Conservation (phyloP, 192 early-diverging fungal species). For the Coemansia sp. region DNA sequence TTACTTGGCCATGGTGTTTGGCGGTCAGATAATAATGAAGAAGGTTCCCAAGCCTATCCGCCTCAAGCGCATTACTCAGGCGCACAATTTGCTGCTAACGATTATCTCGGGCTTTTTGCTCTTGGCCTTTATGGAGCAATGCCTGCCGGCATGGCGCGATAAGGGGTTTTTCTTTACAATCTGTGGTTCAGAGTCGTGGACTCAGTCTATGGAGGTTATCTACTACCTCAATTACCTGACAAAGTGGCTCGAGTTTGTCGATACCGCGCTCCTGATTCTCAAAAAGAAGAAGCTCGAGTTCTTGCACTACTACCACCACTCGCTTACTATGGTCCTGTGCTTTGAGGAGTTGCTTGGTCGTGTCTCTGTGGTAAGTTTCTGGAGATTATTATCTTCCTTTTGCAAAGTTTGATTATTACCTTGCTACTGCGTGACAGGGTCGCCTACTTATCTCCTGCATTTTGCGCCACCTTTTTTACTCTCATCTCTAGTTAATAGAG, state of each 20-base stretch:
- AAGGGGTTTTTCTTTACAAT: conserved; percentile 74
- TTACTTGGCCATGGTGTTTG: conserved; percentile 83
- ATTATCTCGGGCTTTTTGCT: conserved; percentile 72
- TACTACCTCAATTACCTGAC: conserved; percentile 93
- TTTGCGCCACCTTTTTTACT: conserved; percentile 2
- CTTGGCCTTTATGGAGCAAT: conserved; percentile 74
- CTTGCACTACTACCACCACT: conserved; percentile 94
- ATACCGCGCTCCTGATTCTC: conserved; percentile 83
- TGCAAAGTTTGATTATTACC: neutral
- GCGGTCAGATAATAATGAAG: conserved; percentile 72
- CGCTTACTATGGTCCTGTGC: conserved; percentile 87
- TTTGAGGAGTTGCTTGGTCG: conserved; percentile 76
- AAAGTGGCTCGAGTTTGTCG: conserved; percentile 91
- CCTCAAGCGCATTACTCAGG: conserved; percentile 66
- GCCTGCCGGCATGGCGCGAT: conserved; percentile 66
- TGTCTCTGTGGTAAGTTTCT: conserved; percentile 71
- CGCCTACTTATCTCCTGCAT: conserved; percentile 8
- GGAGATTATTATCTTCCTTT: neutral
- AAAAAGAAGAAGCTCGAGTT: conserved; percentile 89
- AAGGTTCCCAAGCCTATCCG: conserved; percentile 53
- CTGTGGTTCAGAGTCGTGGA: conserved; percentile 71
- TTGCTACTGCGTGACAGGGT: conserved; percentile 6
- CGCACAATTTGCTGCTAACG: conserved; percentile 82
- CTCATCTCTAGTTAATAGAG: neutral
- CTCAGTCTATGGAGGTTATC: conserved; percentile 74